Percentiles rank a stretch among this genome's conserved stretches.
Conservation (phyloP, 371 early-diverging fungal species). For the Smittium mucronatum region DNA sequence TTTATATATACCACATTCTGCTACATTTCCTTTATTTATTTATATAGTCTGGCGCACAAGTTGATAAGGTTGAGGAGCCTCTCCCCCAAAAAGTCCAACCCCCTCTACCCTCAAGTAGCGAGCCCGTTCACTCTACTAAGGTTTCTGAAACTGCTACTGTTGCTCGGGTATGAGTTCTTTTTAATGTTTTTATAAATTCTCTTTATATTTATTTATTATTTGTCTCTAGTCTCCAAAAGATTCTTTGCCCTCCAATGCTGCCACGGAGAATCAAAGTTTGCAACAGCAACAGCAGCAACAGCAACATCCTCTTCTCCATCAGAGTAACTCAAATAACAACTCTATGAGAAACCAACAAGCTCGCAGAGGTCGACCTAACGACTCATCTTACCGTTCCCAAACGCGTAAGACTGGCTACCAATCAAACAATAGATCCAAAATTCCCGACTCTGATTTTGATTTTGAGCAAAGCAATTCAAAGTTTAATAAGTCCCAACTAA, state of each 20-base stretch:
- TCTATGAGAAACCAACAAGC: constrained; percentile 24
- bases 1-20: background rate
- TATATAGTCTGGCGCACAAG: constrained; percentile 4
- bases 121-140: too few species aligned
- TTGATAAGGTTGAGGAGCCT: background rate
- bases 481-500: constrained; percentile 69
- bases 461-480: constrained; percentile 88
- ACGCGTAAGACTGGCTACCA: constrained; percentile 33
- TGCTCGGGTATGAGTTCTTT: too few species aligned
- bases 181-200: too few species aligned
- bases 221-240: too few species aligned
- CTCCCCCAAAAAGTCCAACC: background rate
- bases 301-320: constrained; percentile 18
- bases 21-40: background rate
- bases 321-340: constrained; percentile 24
- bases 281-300: too few species aligned
- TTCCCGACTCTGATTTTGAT: constrained; percentile 85
- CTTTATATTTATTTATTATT: too few species aligned
- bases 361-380: constrained; percentile 26
- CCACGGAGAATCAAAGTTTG: too few species aligned
- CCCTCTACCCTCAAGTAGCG: background rate
- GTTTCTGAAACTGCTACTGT: too few species aligned
- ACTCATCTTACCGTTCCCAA: constrained; percentile 35
- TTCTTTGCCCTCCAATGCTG: too few species aligned
- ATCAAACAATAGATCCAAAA: constrained; percentile 37